Conservation (phyloP, 495 filamentous ascomycete genomes). For the Aspergillus avenaceus region DNA sequence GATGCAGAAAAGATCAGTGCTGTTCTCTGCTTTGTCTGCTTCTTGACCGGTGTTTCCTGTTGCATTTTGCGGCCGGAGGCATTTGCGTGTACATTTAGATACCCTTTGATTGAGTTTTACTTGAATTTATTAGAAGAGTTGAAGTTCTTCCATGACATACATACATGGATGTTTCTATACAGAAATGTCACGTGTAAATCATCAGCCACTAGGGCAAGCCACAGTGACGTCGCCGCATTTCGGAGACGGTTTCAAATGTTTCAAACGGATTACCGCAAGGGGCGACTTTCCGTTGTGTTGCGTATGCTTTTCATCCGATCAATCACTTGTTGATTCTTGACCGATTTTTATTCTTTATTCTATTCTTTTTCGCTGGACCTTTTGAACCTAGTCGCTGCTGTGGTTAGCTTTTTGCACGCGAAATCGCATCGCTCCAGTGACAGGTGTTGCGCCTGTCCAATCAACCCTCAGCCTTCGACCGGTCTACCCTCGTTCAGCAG, state of each 20-base stretch:
- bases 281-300: background rate
- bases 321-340: too few species aligned
- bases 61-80: too few species aligned
- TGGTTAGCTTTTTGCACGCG: too few species aligned
- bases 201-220: background rate
- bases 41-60: too few species aligned
- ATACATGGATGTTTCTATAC: background rate
- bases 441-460: too few species aligned
- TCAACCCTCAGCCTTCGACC: too few species aligned
- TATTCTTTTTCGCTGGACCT: too few species aligned
- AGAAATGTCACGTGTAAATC: conserved; percentile 1
- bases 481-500: too few species aligned
- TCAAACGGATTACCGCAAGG: background rate
- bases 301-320: too few species aligned
- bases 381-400: too few species aligned
- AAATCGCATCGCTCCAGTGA: too few species aligned
- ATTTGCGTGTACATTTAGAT: conserved; percentile 24
- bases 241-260: background rate
- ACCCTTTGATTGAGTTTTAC: conserved; percentile 19
- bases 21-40: background rate
- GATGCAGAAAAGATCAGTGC: background rate
- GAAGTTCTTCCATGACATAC: background rate
- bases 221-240: background rate
- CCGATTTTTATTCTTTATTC: background rate
- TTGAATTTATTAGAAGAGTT: conserved; percentile 3